Evolutionary conservation across 768 basidiomycete species (phyloP).

Genomic region (Trametes gibbosa): DNA sequence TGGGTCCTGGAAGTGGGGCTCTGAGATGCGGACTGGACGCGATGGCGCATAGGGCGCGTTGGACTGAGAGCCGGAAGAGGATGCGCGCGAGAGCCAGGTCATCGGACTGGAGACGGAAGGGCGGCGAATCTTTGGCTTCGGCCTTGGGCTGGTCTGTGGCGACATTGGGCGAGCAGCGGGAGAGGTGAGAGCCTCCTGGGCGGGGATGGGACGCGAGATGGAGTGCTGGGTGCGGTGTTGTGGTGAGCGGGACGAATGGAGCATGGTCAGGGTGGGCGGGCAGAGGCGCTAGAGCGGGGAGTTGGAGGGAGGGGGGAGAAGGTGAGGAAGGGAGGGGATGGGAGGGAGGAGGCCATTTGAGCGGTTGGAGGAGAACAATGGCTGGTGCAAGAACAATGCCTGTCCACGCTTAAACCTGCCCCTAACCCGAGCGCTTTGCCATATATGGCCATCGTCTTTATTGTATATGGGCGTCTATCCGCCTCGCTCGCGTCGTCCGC

Average conservation of each 20-base stretch:
- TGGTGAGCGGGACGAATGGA: background rate
- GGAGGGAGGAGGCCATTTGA: slow-evolving; percentile 15
- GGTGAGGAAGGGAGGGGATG: background rate
- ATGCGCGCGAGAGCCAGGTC: slow-evolving; percentile 41
- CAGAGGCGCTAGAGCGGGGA: slow-evolving; percentile 4
- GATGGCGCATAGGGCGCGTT: slow-evolving; percentile 31
- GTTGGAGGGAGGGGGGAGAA: background rate
- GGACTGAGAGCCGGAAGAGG: slow-evolving; percentile 31
- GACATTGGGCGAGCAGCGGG: slow-evolving; percentile 20
- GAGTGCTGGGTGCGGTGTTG: slow-evolving; percentile 12
- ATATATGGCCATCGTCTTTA: slow-evolving; percentile 2
- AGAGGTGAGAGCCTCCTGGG: slow-evolving; percentile 5
- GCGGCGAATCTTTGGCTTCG: slow-evolving; percentile 28
- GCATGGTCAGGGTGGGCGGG: slow-evolving; percentile 13
- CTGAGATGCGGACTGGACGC: slow-evolving; percentile 43
- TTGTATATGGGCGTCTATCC: slow-evolving; percentile 5
- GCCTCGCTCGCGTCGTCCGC: no score
- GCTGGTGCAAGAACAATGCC: slow-evolving; percentile 15
- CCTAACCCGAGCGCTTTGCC: slow-evolving; percentile 3
- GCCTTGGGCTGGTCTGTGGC: slow-evolving; percentile 28
- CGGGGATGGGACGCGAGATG: slow-evolving; percentile 22
- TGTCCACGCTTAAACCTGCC: slow-evolving; percentile 4
- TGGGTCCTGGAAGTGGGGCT: slow-evolving; percentile 38
- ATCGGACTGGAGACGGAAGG: slow-evolving; percentile 41
- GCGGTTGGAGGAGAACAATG: slow-evolving; percentile 14